Base-by-base conservation (phyloP, 805 yeast species). In the Yamadazyma insecticola region DNA sequence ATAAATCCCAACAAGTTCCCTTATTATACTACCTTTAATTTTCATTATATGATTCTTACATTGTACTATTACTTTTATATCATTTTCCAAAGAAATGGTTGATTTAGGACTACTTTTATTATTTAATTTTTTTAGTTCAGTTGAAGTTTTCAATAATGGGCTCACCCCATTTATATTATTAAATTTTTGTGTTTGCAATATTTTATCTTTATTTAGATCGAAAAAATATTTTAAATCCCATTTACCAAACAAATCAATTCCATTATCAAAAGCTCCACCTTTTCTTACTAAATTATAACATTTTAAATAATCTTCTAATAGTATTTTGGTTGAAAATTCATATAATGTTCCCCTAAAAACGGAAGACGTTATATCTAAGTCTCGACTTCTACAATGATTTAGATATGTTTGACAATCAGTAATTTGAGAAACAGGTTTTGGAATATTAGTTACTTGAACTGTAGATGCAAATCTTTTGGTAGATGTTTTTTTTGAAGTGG, bases 261-360 rank as follows among this genome's bases (percentile, higher is more conserved):
- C 83, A 31, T 68, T 61, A 41, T 77, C 83, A 29, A 67, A 64
- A 2, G 75, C 58, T 1, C 81, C 79, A 1, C 83, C 83, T 23
- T 60, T 65, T 24, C 72, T 67, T 2, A 57, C 38, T 27, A 74
- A 34, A 20, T 59, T 47, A 11, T 45, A 42, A 26, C 72, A 57
- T 13, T 60, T 49, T 16, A 74, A 55, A n/a, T 50, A 41, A 2
- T 51, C 29, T 35, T 60, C 56, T 4, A 77, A 50, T 21, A 62
- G 54, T 4, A 55, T 54, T 39, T 66, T 57, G 16, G 69, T 58
- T 2, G 63, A 47, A 13, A 73, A 50, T 39, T 77, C 84, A 42
- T 76, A 77, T 20, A 76, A 40, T 0, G 78, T 73, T 3, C 84
- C 84, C 29, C 56, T 53, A 45, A 73, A 74, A 2, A 63, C 79